Conservation (phyloP, 139 green algal genomes). For the Tetradesmus obliquus region DNA sequence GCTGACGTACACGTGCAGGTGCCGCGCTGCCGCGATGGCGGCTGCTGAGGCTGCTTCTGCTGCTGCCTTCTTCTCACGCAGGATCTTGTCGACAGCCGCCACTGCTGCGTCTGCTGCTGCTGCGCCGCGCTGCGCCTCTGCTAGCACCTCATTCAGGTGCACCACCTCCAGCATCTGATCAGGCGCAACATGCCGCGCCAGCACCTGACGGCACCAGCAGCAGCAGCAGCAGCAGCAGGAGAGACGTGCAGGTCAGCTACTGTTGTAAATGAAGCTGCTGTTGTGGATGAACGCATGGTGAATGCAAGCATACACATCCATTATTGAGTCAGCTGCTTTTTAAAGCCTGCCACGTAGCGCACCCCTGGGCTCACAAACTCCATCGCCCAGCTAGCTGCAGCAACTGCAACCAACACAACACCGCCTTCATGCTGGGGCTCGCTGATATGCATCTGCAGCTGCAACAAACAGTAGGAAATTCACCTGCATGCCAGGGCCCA, state of each 20-base stretch:
- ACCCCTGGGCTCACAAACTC: no score
- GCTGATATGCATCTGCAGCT: no score
- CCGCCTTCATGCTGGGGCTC: no score
- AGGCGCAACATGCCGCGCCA: slow-evolving; percentile 13
- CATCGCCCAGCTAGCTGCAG: no score
- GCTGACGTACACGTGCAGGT: slow-evolving; percentile 59
- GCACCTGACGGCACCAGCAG: background rate
- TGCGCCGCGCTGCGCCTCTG: slow-evolving; percentile 39
- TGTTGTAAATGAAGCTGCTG: no score
- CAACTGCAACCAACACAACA: no score
- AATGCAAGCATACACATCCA: no score
- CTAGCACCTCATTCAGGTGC: slow-evolving; percentile 40
- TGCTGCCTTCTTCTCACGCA: slow-evolving; percentile 65
- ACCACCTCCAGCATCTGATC: slow-evolving; percentile 41
- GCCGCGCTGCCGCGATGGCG: slow-evolving; percentile 50
- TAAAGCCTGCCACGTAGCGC: no score
- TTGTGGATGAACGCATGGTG: no score
- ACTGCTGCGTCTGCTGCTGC: slow-evolving; percentile 64
- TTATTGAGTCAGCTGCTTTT: no score
- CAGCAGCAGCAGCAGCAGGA: background rate
- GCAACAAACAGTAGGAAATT: background rate
- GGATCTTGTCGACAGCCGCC: slow-evolving; percentile 63
- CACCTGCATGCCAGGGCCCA: slow-evolving; percentile 47
- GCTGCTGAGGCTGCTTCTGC: slow-evolving; percentile 44
- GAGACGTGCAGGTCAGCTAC: background rate